Evolutionary conservation across 208 protist genomes (phyloP).

Genomic region (Trypanosoma vivax): DNA sequence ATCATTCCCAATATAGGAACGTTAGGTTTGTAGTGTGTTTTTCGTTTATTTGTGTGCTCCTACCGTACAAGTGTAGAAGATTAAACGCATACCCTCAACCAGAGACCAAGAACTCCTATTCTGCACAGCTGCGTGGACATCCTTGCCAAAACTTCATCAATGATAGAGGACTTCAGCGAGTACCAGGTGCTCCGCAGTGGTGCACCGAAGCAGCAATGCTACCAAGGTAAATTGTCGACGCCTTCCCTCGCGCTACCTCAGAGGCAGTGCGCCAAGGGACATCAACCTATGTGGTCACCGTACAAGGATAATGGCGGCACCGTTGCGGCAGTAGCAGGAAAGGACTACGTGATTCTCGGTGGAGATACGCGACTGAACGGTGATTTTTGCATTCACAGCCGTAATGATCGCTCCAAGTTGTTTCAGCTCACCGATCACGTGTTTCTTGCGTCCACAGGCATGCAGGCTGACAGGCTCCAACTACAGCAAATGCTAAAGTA

Average conservation of each 20-base stretch:
- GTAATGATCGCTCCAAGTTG: constrained; percentile 91
- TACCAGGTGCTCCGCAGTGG: constrained; percentile 24
- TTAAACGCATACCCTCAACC: no score
- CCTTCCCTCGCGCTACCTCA: constrained; percentile 57
- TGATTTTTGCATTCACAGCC: constrained; percentile 96
- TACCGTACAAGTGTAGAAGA: no score
- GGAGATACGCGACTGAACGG: constrained; percentile 96
- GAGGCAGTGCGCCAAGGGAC: constrained; percentile 58
- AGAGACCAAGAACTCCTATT: constrained; percentile 1
- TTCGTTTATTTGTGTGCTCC: no score
- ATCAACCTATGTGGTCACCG: constrained; percentile 73
- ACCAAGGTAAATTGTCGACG: constrained; percentile 65
- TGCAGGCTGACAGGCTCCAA: constrained; percentile 96
- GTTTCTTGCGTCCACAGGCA: constrained; percentile 93
- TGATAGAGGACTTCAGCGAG: constrained; percentile 81
- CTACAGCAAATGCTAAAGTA: constrained; percentile 94
- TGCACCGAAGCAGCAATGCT: constrained; percentile 32
- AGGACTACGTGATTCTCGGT: constrained; percentile 96
- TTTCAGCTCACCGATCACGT: constrained; percentile 89
- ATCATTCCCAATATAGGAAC: no score
- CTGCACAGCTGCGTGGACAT: neutral
- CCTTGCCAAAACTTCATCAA: constrained; percentile 13
- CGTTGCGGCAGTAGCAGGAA: constrained; percentile 93
- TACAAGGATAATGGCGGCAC: constrained; percentile 96
- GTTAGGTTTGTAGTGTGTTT: no score